Conservation (phyloP, 2,329 filamentous ascomycete genomes). For the Aspergillus viridinutans region DNA sequence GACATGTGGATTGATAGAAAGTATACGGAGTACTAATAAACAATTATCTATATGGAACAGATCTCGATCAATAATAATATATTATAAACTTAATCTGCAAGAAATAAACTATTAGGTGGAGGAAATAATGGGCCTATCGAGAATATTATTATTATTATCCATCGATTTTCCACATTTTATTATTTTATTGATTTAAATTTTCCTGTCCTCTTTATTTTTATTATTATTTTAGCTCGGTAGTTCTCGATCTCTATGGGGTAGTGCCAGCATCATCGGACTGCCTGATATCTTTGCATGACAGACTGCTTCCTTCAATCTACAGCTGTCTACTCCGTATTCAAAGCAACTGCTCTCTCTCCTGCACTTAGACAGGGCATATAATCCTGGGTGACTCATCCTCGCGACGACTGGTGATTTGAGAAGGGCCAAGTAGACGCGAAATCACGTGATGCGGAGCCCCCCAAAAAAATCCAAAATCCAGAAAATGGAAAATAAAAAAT, state of each 20-base stretch:
- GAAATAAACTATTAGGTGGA: not conserved
- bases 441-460: constrained; percentile 16
- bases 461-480: constrained; percentile 13
- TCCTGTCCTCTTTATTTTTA: not conserved
- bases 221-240: not conserved
- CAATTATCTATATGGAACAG: not conserved
- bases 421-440: constrained; percentile 1
- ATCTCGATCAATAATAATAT: not conserved
- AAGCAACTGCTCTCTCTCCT: not conserved
- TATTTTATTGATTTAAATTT: constrained; percentile 22
- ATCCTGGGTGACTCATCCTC: not conserved
- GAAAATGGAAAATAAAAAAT: constrained; percentile 12
- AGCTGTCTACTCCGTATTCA: not conserved
- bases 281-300: not conserved
- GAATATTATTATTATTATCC: constrained; percentile 11
- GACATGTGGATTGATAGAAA: not conserved
- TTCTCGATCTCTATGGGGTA: not conserved
- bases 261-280: not conserved
- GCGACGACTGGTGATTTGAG: constrained; percentile 1
- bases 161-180: constrained; percentile 17
- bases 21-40: not conserved
- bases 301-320: not conserved
- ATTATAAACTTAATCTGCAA: too few relatives aligned
- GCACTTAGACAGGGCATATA: too few relatives aligned
- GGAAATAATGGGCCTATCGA: constrained; percentile 2